A percentile compares a stretch with the other conserved stretches of the same genome.
These are phyloP conservation scores for Bimuria novae-zelandiae DNA, from an alignment of 2,329 filamentous ascomycete species.

Conservation along the genomic window DNA sequence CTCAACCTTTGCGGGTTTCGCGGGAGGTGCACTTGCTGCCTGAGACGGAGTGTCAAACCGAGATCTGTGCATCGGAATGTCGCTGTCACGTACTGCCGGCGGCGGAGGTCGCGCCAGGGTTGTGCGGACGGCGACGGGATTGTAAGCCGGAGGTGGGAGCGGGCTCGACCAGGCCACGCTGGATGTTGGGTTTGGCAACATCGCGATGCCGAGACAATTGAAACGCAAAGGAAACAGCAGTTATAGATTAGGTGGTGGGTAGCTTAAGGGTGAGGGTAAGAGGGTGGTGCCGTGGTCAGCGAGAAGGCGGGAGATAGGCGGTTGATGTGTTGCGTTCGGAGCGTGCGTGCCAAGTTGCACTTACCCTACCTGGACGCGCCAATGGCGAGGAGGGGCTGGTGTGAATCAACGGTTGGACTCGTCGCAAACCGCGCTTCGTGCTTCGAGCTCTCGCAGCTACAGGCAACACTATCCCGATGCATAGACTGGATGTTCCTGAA, in stretches of 20 bases:
- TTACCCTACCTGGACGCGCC: constrained; percentile 17
- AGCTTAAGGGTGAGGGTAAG: neutral
- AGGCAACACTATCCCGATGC: constrained; percentile 5
- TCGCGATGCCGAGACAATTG: constrained; percentile 9
- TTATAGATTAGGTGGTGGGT: neutral
- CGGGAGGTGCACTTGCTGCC: constrained; percentile 29
- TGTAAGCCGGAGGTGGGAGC: constrained; percentile 49
- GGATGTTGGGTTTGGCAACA: constrained; percentile 35
- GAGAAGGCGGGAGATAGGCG: constrained; percentile 14
- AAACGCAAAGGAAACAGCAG: neutral
- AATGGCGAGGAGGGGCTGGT: constrained; percentile 22
- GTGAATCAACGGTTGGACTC: neutral
- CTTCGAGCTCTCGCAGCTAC: neutral
- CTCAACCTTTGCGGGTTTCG: constrained; percentile 64
- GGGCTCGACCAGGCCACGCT: constrained; percentile 32
- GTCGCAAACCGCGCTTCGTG: neutral
- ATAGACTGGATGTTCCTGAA: constrained; percentile 90
- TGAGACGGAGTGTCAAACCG: constrained; percentile 23
- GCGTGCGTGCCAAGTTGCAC: constrained; percentile 15
- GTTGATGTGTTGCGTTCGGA: too few species aligned
- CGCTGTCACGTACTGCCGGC: constrained; percentile 24
- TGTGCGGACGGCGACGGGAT: constrained; percentile 52
- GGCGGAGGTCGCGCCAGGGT: constrained; percentile 30
- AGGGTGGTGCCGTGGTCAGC: constrained; percentile 4
- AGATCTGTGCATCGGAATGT: neutral